Evolutionary conservation across 1,284 basidiomycete species (phyloP).

Genomic region (Trametes pubescens): DNA sequence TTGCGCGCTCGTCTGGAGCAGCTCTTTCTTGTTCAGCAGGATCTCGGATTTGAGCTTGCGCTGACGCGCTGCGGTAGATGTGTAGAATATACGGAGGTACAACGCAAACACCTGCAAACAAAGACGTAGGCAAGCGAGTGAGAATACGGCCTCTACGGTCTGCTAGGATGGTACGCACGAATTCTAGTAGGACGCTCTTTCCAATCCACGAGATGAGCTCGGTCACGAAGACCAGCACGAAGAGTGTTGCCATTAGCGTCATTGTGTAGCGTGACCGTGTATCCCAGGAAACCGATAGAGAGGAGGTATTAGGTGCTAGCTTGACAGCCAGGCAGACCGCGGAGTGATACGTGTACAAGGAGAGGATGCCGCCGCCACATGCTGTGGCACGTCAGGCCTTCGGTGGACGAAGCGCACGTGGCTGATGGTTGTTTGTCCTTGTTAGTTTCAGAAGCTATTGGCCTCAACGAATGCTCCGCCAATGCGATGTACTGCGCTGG

Average conservation of each 20-base stretch:
- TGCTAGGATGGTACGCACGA: conserved; percentile 58
- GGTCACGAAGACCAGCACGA: conserved; percentile 81
- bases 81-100: conserved; percentile 74
- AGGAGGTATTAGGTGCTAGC: conserved; percentile 16
- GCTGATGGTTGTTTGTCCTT: conserved; percentile 32
- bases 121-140: neutral
- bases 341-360: conserved; percentile 32
- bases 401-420: conserved; percentile 25
- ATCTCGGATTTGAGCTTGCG: conserved; percentile 80
- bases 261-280: conserved; percentile 46
- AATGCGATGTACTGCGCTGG: neutral
- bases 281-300: conserved; percentile 10
- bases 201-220: conserved; percentile 91
- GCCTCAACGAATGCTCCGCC: conserved; percentile 13
- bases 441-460: conserved; percentile 34
- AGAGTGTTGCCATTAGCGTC: conserved; percentile 84
- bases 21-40: conserved; percentile 83
- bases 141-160: neutral
- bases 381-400: conserved; percentile 24
- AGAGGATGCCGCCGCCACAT: conserved; percentile 12
- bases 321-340: conserved; percentile 13
- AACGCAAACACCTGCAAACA: conserved; percentile 66
- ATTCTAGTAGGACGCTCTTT: conserved; percentile 79
- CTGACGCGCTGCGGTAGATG: conserved; percentile 62
- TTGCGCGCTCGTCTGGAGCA: conserved; percentile 91